Evolutionary conservation across 2,329 filamentous ascomycete species (phyloP), one percentile per base, ranked within the genome.

Genomic region (Hymenoscyphus albidus): DNA sequence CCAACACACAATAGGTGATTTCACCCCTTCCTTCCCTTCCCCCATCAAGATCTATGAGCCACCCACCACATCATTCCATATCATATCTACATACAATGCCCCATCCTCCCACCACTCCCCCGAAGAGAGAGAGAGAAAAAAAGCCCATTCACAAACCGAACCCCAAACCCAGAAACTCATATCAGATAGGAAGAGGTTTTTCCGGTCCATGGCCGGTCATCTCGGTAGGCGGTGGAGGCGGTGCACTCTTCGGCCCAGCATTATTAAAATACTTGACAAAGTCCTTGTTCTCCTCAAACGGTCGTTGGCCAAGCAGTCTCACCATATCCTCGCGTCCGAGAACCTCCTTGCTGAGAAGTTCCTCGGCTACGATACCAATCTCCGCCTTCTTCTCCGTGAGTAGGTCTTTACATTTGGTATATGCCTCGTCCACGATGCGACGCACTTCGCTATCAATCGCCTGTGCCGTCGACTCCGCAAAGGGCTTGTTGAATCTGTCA

Each of bases 241-340:
- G 86, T 16, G 86, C 81, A 71, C 83, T 84, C 73, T 83, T 85
- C 73, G 76, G 75, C 71, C 84, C 73, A 83, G 85, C 82, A 59
- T 79, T 81, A 65, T 84, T 85, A 77, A 99, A 99, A 81, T 96
- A 99, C 82, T 97, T 97, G 73, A 89, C 83, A 78, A 99, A 98
- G 74, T 98, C 93, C 72, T 91, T 89, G 73, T 75, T 72, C 16
- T 98, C 94, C 51, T 90, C 88, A 73, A 91, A 98, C 14, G 92
- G 92, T 69, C 95, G 81, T 58, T 88, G 88, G 27, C 95, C 95
- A 32, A 99, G 82, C 63, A 99, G 81, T 35, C 95, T 84, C 60
- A 98, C 87, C 85, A 98, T 89, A 78, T 99, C 95, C 73, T 99
- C 95, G 64, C 95, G 85, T 40, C 88, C 88, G 27, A 99, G 84